Evolutionary conservation across 495 filamentous ascomycete species (phyloP), one percentile per base, ranked within the genome.

Genomic region (Penicillium robsamsonii): DNA sequence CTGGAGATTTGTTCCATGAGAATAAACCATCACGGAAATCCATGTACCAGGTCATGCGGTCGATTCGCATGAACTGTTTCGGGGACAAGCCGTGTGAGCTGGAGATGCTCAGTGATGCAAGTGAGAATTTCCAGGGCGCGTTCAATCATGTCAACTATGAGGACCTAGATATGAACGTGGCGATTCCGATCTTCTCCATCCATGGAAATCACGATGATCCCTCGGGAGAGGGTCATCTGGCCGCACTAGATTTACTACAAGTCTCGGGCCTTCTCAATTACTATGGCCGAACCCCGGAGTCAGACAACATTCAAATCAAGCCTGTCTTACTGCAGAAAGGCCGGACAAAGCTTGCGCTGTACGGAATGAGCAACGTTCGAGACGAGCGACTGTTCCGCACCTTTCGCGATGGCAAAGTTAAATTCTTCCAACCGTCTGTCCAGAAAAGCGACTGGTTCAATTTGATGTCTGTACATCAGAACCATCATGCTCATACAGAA

Each of bases 171-270:
- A 96, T 99, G 65, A 99, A 99, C 62, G 86, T 99, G 57, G 91
- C 92, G 12, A 96, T 97, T 44, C 94, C 94, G 0, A 91, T 99
- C 33, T 99, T 99, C 67, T 96, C 92, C 2, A 99, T 99, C 47
- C 94, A 99, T 64, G 94, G 94, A 29, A 99, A 99, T 67, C 94
- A 99, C 74, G 94, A 99, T 65, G 94, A 99, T 70, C 94, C 94
- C 1, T 91, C 90, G 42, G 94, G 95, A 7, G 91, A 96, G 59
- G 95, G 92, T 24, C 88, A 92, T 69, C 83, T 87, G 49, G 92
- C 93, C 55, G 89, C 92, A 13, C 79, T 99, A 13, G 94, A 99
- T 70, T 68, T 99, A 8, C 82, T 99, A 12, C 91, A 96, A 67
- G 84, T 93, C 11, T 90, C 92, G 0, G 94, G 94, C 1, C 75